These are phyloP conservation scores for Pseudonitzschia delicatissima DNA, from an alignment of 108 stramenopile species.

Conservation along the genomic window DNA sequence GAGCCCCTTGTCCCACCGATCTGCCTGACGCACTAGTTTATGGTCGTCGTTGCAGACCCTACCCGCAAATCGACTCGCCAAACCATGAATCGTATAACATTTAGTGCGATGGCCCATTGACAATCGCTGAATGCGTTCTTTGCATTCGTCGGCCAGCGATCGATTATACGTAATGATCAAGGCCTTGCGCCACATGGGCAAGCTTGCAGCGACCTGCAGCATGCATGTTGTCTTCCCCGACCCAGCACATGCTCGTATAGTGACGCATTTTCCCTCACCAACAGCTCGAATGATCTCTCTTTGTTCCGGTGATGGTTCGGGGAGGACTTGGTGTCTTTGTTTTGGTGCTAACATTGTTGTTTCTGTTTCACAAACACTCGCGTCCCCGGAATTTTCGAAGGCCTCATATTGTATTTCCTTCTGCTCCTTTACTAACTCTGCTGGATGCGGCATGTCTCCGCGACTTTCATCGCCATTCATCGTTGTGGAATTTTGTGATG, in stretches of 20 bases:
- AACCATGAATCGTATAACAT: slow-evolving; percentile 8
- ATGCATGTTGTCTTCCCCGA: slow-evolving; percentile 9
- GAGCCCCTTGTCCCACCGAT: neutral
- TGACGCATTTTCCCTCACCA: neutral
- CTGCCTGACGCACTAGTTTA: neutral
- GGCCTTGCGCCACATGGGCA: neutral
- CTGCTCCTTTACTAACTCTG: too few relatives aligned
- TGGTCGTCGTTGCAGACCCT: slow-evolving; percentile 10
- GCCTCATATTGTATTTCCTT: neutral
- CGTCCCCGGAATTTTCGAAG: too few relatives aligned
- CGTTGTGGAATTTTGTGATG: too few relatives aligned
- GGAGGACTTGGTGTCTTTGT: neutral
- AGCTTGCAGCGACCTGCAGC: neutral
- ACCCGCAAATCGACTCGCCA: neutral
- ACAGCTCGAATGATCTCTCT: neutral
- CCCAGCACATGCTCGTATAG: slow-evolving; percentile 1
- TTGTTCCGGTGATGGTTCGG: slow-evolving; percentile 1
- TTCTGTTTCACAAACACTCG: too few relatives aligned
- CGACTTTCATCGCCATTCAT: too few relatives aligned
- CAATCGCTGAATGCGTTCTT: neutral
- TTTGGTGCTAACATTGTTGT: too few relatives aligned
- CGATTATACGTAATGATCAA: slow-evolving; percentile 10
- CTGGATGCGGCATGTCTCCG: too few relatives aligned
- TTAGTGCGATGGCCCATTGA: neutral
- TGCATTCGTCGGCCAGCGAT: slow-evolving; percentile 4